Evolutionary conservation across 2,329 filamentous ascomycete genomes (phyloP), one percentile per base, ranked within the genome.

Genomic region (Fusarium floridanum): DNA sequence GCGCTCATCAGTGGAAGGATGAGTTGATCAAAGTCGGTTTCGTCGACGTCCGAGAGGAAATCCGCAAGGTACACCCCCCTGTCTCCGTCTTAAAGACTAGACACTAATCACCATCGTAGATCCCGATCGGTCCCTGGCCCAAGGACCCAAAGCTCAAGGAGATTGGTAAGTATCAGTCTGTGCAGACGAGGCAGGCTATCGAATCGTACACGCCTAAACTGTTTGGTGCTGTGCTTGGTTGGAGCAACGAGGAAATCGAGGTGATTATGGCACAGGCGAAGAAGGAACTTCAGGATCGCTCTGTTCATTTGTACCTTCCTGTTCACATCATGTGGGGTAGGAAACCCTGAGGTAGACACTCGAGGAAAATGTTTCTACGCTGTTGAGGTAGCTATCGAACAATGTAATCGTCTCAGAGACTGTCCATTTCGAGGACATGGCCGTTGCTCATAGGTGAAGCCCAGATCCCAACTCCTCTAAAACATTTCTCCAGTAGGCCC

Each of bases 291-390:
- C 43, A 41, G 17, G 57, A 77, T 6, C 62, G 63, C 5, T 14
- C 70, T 16, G 8, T 74, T n/a, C 75, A 77, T 12, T 2, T 77
- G 3, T 77, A 74, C 36, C 53, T 72, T 5, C 71, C 67, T n/a
- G 71, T 74, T 7, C 36, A 59, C 39, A 14, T 74, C 59, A 48
- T 68, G 9, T 62, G 74, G 74, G 71, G 66, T 4, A 67, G 41
- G n/a, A 73, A 71, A 7, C 66, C 71, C 16, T 70, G 34, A 70
- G 37, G 10, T 4, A 2, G 6, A 9, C 10, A 14, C 10, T 32
- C 14, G 32, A 34, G 32, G 32, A 34, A 12, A 12, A 2, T 34
- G 5, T 34, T 34, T 34, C 32, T 34, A 11, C 11, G 11, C 11
- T 34, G 32, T 17, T 24, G 7, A 48, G 7, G 14, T 16, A 24